Evolutionary conservation across 2,329 filamentous ascomycete genomes (phyloP).

Genomic region (Fusarium dlaminii): DNA sequence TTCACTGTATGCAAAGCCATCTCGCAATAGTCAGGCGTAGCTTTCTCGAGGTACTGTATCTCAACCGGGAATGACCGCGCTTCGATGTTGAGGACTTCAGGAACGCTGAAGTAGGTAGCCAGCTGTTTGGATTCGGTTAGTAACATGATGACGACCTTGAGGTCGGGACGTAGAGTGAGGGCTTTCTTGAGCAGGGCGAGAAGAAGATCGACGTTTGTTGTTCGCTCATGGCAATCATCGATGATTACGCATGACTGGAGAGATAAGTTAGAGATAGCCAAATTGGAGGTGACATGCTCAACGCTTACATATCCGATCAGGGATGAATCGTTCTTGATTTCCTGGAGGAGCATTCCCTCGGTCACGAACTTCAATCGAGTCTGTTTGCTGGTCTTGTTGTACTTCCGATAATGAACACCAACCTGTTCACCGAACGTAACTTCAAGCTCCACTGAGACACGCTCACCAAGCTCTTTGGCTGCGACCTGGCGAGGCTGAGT

Average conservation of each 20-base stretch:
- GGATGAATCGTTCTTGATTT: neutral
- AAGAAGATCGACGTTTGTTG: neutral
- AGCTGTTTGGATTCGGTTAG: neutral
- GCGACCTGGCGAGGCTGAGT: neutral
- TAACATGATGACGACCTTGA: neutral
- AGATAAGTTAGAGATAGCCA: neutral
- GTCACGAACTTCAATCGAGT: neutral
- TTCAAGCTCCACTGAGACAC: neutral
- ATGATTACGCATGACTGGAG: neutral
- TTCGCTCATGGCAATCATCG: neutral
- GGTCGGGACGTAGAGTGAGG: neutral
- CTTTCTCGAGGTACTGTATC: neutral
- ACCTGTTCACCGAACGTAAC: neutral
- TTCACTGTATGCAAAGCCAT: accelerated
- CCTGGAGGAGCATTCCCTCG: neutral
- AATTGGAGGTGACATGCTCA: neutral
- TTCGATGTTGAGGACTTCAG: neutral
- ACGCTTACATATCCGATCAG: neutral
- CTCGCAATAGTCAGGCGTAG: accelerated
- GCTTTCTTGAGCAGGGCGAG: neutral
- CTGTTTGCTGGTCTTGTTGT: neutral
- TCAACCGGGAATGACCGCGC: neutral
- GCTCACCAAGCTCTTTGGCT: neutral
- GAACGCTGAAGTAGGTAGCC: neutral
- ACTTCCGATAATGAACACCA: neutral